Conservation (phyloP, 345 rosid genomes). For the Ceriops tagal region DNA sequence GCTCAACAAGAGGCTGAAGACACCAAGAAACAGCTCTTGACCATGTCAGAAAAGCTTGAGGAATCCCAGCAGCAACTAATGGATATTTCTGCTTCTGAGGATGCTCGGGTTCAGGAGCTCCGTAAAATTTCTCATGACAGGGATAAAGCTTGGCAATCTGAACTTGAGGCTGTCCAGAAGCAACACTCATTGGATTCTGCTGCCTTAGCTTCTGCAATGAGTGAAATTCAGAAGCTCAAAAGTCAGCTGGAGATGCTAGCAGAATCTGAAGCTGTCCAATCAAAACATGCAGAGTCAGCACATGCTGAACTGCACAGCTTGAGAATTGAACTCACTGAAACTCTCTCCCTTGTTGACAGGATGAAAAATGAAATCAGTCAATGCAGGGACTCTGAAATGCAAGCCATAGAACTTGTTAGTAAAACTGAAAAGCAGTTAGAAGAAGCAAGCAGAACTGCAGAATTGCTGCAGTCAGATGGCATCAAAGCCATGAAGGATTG, state of each 20-base stretch:
- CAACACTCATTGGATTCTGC: constrained; percentile 80
- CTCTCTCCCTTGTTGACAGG: constrained; percentile 61
- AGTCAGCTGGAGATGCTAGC: constrained; percentile 60
- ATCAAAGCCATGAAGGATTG: constrained; percentile 60
- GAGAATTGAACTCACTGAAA: constrained; percentile 68
- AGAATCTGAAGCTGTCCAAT: constrained; percentile 60
- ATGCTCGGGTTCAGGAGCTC: constrained; percentile 72
- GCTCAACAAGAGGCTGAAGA: constrained; percentile 80
- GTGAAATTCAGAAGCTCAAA: constrained; percentile 87
- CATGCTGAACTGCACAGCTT: constrained; percentile 52
- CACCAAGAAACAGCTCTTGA: constrained; percentile 54
- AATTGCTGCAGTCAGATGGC: constrained; percentile 53
- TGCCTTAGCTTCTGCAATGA: constrained; percentile 72
- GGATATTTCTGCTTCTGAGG: constrained; percentile 80
- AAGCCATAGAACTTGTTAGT: constrained; percentile 51
- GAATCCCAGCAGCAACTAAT: constrained; percentile 59
- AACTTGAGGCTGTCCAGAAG: constrained; percentile 89
- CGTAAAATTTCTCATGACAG: constrained; percentile 79
- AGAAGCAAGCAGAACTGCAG: constrained; percentile 55
- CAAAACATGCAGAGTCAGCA: constrained; percentile 57
- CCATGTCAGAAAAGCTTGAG: constrained; percentile 57
- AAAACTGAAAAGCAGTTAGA: constrained; percentile 62
- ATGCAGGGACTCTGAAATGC: constrained; percentile 76
- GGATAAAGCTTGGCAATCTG: constrained; percentile 93
- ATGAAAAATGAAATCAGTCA: constrained; percentile 54